These are phyloP conservation scores for Rhynchosporium graminicola DNA, from an alignment of 2,329 filamentous ascomycete genomes.

Conservation along the genomic window DNA sequence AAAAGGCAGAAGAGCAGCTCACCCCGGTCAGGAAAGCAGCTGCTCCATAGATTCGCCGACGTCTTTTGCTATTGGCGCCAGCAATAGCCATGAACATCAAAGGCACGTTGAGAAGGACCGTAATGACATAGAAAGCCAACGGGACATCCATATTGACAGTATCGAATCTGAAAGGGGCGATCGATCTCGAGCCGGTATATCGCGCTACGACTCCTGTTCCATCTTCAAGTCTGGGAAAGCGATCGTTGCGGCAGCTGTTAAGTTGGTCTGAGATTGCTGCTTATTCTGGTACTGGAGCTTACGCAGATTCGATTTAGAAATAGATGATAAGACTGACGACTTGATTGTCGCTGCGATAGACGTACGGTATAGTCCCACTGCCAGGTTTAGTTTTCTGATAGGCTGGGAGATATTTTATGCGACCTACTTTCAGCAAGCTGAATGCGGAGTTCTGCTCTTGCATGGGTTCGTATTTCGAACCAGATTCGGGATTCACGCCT, in stretches of 20 bases:
- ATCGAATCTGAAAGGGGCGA: conserved; percentile 7
- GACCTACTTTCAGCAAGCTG: background rate
- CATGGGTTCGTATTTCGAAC: background rate
- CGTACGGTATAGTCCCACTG: conserved; percentile 7
- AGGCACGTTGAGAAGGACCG: background rate
- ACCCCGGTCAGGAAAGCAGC: conserved; percentile 2
- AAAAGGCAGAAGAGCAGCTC: background rate
- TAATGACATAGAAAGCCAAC: conserved; percentile 12
- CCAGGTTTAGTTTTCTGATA: background rate
- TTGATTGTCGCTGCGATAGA: background rate
- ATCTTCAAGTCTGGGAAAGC: background rate
- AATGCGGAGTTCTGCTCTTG: conserved; percentile 6
- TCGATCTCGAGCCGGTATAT: background rate
- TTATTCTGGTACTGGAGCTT: background rate
- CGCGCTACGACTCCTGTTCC: background rate
- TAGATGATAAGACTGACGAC: background rate
- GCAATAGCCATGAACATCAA: conserved; percentile 8
- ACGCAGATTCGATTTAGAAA: conserved; percentile 10
- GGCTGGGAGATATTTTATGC: background rate
- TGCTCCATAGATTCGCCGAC: background rate
- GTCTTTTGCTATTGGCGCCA: background rate
- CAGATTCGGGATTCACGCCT: background rate
- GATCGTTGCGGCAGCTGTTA: background rate
- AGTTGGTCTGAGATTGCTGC: background rate
- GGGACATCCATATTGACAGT: conserved; percentile 10